A percentile compares a stretch with the other conserved stretches of the same genome.
phyloP scores from a whole-genome alignment of 1,284 basidiomycete genomes.

The Coniferiporia sulphurascens region DNA sequence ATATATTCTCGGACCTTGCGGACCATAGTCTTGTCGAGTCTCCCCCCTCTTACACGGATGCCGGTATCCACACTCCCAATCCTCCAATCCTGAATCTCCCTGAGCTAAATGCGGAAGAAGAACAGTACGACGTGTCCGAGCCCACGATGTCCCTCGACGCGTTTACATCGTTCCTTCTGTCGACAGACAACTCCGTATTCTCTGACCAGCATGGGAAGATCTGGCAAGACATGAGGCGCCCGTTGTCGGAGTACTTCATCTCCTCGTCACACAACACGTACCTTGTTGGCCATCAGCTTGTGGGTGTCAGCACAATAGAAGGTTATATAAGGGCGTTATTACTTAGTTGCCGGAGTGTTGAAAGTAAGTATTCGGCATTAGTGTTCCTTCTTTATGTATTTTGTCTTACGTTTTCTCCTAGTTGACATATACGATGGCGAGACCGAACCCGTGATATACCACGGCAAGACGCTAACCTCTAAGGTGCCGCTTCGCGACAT shows the following conservation, averaged over 20 bases:
- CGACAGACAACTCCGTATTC: conserved; percentile 59
- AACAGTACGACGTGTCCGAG: conserved; percentile 7
- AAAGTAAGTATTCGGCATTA: conserved; percentile 53
- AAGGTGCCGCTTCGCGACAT: conserved; percentile 84
- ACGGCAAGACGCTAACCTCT: conserved; percentile 89
- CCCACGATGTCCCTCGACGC: conserved; percentile 47
- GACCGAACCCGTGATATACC: conserved; percentile 77
- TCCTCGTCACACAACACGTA: conserved; percentile 98
- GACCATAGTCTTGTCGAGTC: background rate
- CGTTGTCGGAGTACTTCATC: conserved; percentile 87
- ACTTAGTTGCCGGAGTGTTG: conserved; percentile 88
- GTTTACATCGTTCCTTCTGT: conserved; percentile 75
- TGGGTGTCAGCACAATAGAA: conserved; percentile 91
- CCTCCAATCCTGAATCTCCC: no score
- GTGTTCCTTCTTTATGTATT: background rate
- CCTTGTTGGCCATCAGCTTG: conserved; percentile 89
- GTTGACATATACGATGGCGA: conserved; percentile 96
- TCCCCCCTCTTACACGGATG: conserved; percentile 14
- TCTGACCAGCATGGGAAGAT: conserved; percentile 39
- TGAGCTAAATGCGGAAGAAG: conserved; percentile 22
- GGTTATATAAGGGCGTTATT: conserved; percentile 93
- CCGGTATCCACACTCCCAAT: conserved; percentile 20
- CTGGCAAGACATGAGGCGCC: conserved; percentile 71
- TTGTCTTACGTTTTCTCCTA: conserved; percentile 29
- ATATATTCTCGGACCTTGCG: conserved; percentile 18